Percentiles rank a stretch among this genome's conserved stretches.
These are phyloP conservation scores for Alternaria panax DNA, from an alignment of 2,329 filamentous ascomycete genomes.

Conservation along the genomic window DNA sequence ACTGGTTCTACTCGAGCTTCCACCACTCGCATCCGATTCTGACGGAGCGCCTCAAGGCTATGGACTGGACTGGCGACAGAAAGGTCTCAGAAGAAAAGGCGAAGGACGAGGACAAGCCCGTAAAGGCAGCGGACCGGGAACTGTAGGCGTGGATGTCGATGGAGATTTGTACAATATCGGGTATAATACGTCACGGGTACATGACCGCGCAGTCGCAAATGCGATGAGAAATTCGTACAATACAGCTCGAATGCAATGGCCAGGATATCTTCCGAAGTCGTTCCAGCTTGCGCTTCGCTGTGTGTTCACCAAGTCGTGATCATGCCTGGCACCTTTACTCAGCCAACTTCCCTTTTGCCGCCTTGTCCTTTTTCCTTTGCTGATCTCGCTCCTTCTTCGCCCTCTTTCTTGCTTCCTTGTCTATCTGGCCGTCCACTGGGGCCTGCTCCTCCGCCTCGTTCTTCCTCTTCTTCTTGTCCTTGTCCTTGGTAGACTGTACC, in stretches of 20 bases:
- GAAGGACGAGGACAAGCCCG: constrained; percentile 64
- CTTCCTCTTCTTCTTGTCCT: constrained; percentile 44
- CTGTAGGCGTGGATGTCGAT: constrained; percentile 58
- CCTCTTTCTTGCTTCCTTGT: constrained; percentile 63
- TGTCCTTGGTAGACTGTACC: constrained; percentile 29
- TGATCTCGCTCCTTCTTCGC: constrained; percentile 63
- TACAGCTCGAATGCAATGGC: constrained; percentile 7
- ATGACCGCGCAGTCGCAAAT: constrained; percentile 1
- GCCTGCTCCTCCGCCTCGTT: constrained; percentile 21
- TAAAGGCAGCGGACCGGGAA: constrained; percentile 78
- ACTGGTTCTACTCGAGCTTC: constrained; percentile 98
- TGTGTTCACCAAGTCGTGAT: background rate
- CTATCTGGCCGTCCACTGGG: constrained; percentile 35
- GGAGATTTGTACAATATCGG: background rate
- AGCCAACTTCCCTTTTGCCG: constrained; percentile 37
- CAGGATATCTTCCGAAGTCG: background rate
- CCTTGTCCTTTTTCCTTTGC: constrained; percentile 52
- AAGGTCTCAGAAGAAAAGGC: constrained; percentile 60
- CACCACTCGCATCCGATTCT: constrained; percentile 98
- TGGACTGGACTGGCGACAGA: constrained; percentile 80
- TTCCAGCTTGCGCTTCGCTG: background rate
- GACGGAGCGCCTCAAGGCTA: constrained; percentile 87
- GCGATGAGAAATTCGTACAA: constrained; percentile 5
- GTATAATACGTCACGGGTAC: constrained; percentile 5
- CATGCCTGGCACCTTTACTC: constrained; percentile 16